phyloP scores from a whole-genome alignment of 1,284 basidiomycete species.

The Amylostereum areolatum region DNA sequence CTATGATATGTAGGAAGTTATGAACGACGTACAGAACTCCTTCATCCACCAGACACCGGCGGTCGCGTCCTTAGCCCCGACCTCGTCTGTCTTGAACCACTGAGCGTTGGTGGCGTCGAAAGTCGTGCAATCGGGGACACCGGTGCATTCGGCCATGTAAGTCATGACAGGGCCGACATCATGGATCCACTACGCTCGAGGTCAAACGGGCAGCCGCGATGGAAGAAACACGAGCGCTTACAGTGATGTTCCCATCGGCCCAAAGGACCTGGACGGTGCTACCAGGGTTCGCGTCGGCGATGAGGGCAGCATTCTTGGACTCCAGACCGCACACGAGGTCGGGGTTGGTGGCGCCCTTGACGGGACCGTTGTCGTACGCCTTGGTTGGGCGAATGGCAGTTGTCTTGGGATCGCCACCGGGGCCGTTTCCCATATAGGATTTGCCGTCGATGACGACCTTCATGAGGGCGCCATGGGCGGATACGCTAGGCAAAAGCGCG shows the following conservation, averaged over 20 bases:
- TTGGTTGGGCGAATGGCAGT: slow-evolving; percentile 58
- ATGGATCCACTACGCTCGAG: slow-evolving; percentile 56
- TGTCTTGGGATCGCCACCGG: slow-evolving; percentile 30
- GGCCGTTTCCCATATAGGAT: slow-evolving; percentile 47
- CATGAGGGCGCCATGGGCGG: slow-evolving; percentile 56
- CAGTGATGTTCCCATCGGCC: slow-evolving; percentile 42
- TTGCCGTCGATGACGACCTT: slow-evolving; percentile 51
- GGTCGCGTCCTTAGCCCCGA: slow-evolving; percentile 29
- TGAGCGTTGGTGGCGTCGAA: slow-evolving; percentile 51
- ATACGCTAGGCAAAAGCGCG: slow-evolving; percentile 29
- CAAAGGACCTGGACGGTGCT: slow-evolving; percentile 54
- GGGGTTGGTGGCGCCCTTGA: slow-evolving; percentile 56
- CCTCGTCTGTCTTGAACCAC: slow-evolving; percentile 66
- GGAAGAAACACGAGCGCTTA: slow-evolving; percentile 11
- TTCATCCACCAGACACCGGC: slow-evolving; percentile 35
- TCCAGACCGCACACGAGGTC: slow-evolving; percentile 56
- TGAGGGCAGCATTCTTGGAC: slow-evolving; percentile 34
- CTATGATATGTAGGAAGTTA: not conserved
- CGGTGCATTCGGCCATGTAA: slow-evolving; percentile 57
- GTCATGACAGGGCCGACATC: slow-evolving; percentile 66
- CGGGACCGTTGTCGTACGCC: slow-evolving; percentile 37
- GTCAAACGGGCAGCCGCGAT: not conserved
- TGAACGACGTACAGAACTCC: slow-evolving; percentile 21
- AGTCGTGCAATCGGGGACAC: slow-evolving; percentile 29
- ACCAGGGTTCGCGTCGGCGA: slow-evolving; percentile 60